Conservation (phyloP, 163 green algal species). For the Scenedesmus sp. region DNA sequence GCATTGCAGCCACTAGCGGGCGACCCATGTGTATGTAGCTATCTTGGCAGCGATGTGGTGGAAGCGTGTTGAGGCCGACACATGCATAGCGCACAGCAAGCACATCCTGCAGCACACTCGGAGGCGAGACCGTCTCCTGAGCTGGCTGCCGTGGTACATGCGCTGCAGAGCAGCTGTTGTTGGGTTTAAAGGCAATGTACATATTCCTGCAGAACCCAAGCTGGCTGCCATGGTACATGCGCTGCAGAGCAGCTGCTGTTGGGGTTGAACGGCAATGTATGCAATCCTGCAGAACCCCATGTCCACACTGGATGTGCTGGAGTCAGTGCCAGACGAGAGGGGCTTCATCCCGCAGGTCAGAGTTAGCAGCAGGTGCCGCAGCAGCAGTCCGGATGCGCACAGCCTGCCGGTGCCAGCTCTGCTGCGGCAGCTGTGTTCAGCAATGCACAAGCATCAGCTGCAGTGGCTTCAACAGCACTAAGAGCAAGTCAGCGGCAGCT, state of each 20-base stretch:
- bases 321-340: neutral
- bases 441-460: neutral
- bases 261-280: neutral
- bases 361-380: neutral
- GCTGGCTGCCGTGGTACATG: too few relatives aligned
- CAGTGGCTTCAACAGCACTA: neutral
- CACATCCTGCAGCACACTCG: too few relatives aligned
- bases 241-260: too few relatives aligned
- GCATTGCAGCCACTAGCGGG: too few relatives aligned
- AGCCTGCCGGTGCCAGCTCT: neutral
- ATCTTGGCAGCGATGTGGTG: too few relatives aligned
- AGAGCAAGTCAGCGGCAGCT: neutral
- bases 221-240: too few relatives aligned
- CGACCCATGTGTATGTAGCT: too few relatives aligned
- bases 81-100: too few relatives aligned
- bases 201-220: neutral
- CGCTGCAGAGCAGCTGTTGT: too few relatives aligned
- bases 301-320: conserved; percentile 7
- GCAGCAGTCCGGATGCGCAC: neutral
- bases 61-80: too few relatives aligned
- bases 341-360: conserved; percentile 26
- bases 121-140: too few relatives aligned
- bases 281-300: neutral
- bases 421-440: neutral
- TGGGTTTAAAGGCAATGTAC: neutral